Evolutionary conservation across 1,139 yeast species (phyloP).

Genomic region (Scheffersomyces segobiensis): DNA sequence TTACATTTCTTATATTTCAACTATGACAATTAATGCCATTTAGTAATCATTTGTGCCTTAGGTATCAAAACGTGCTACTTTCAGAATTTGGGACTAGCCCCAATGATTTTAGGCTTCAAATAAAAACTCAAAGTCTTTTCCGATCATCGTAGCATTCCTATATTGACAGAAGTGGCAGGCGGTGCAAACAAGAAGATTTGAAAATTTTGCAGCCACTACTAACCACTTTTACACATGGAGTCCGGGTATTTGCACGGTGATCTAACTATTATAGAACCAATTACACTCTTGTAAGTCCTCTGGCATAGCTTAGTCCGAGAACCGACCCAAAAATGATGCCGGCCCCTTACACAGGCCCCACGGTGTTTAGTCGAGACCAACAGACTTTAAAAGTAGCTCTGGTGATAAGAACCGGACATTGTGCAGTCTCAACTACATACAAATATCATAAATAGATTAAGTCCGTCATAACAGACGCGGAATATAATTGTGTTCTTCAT

Average conservation of each 20-base stretch:
- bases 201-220: neutral
- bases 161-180: neutral
- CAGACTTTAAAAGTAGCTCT: neutral
- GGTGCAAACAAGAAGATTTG: neutral
- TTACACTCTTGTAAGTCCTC: neutral
- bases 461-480: neutral
- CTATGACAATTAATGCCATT: no score
- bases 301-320: neutral
- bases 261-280: neutral
- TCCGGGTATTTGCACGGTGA: neutral
- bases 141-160: neutral
- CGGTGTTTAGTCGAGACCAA: neutral
- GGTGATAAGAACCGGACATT: neutral
- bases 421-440: neutral
- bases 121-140: neutral
- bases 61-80: neutral
- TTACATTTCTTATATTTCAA: neutral
- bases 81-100: neutral
- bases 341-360: neutral
- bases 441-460: neutral
- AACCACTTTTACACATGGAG: neutral
- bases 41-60: neutral
- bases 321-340: neutral
- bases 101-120: neutral
- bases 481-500: neutral